Evolutionary conservation across 768 basidiomycete species (phyloP).

Genomic region (Cystobasidium tubakii): DNA sequence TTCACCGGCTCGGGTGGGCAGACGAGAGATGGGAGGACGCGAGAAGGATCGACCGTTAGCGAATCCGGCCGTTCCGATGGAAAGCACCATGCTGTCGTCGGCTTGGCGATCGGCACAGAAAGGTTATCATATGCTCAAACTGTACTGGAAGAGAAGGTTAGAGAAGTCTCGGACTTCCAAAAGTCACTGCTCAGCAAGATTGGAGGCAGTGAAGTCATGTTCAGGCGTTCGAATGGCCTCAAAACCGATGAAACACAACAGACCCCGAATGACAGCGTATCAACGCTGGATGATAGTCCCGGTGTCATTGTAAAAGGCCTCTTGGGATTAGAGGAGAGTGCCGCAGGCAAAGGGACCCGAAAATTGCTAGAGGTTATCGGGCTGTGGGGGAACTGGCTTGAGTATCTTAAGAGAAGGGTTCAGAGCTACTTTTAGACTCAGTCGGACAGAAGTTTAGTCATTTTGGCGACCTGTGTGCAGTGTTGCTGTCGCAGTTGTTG

Average conservation of each 20-base stretch:
- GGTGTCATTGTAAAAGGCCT: conserved; percentile 19
- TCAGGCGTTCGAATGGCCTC: background rate
- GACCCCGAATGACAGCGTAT: background rate
- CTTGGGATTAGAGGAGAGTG: background rate
- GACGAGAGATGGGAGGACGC: background rate
- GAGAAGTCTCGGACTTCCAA: conserved; percentile 19
- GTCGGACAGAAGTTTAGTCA: no score
- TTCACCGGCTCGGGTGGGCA: conserved; percentile 14
- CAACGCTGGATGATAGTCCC: background rate
- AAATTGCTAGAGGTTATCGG: conserved; percentile 22
- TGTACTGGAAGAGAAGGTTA: conserved; percentile 27
- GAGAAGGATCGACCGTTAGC: background rate
- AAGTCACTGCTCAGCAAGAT: conserved; percentile 8
- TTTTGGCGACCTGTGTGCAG: no score
- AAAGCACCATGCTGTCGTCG: conserved; percentile 4
- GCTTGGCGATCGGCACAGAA: conserved; percentile 20
- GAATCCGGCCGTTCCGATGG: background rate
- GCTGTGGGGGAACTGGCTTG: conserved; percentile 26
- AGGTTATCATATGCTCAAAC: conserved; percentile 30
- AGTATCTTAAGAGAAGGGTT: conserved; percentile 13
- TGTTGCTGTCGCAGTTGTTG: background rate
- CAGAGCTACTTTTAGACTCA: conserved; percentile 8
- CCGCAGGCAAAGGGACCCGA: conserved; percentile 13
- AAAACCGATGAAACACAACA: background rate
- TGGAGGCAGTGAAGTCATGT: conserved; percentile 19